Conservation (phyloP, 2,329 filamentous ascomycete genomes). For the Colletotrichum higginsianum region DNA sequence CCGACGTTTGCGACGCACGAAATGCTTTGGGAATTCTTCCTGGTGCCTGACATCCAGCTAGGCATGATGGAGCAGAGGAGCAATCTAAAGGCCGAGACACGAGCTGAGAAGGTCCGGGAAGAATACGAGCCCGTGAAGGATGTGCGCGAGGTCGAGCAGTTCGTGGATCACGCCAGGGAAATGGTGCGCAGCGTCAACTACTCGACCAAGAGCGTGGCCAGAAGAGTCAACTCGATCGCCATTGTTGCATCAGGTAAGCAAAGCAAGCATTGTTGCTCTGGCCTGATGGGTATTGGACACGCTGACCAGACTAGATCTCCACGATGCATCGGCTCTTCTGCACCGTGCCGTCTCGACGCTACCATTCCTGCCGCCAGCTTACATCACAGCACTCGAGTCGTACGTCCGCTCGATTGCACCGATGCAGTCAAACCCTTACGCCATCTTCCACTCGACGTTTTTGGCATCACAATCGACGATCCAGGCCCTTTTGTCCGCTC, state of each 20-base stretch:
- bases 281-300: not conserved
- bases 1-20: conserved; percentile 96
- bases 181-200: conserved; percentile 89
- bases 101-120: conserved; percentile 87
- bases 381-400: conserved; percentile 79
- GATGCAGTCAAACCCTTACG: conserved; percentile 80
- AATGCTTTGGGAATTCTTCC: conserved; percentile 98
- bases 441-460: conserved; percentile 81
- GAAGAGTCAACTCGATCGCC: conserved; percentile 81
- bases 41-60: conserved; percentile 93
- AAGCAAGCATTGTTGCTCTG: conserved; percentile 47
- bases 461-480: conserved; percentile 88
- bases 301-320: conserved; percentile 68
- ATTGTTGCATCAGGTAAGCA: conserved; percentile 73
- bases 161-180: conserved; percentile 91
- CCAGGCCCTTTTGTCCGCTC: conserved; percentile 82
- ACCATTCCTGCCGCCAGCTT: conserved; percentile 76
- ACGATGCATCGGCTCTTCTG: conserved; percentile 73
- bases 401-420: conserved; percentile 78
- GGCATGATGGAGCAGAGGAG: conserved; percentile 93
- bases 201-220: conserved; percentile 85
- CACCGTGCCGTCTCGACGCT: conserved; percentile 68
- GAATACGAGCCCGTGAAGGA: conserved; percentile 90
- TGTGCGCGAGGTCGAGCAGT: conserved; percentile 90
- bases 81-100: conserved; percentile 85